Base-by-base conservation (phyloP, 352 stramenopile species). In the Phytophthora podocarpi region DNA sequence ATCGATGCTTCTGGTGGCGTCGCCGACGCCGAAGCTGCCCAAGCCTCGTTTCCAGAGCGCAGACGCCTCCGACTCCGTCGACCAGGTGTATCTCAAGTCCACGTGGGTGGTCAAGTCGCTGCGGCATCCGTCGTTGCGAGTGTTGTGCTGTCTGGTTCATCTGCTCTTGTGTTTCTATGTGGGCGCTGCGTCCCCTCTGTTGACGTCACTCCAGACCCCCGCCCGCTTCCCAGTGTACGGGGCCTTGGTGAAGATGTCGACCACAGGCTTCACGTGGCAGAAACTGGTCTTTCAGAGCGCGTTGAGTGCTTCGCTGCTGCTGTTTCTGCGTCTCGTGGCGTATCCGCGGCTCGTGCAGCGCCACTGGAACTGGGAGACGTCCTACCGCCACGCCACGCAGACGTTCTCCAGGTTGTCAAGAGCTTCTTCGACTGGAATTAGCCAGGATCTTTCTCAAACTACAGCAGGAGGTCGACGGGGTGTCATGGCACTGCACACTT, bases 321-420 rank as follows among this genome's bases (percentile, higher is more conserved):
- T 65, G 13, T 48, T 84, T 10, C 45, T 89, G n/a, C 72, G 80
- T 0, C 32, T 79, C 15, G 66, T 83, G 15, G 66, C 65, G 24
- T 87, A 84, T 23, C 67, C 55, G 7, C 48, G 55, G 37, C 67
- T 74, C 3, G 41, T 80, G 27, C 64, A 86, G 47, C 62, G 35
- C 26, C 51, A 59, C 16, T 89, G 77, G 75, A 87, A 87, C 52
- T 87, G 79, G 77, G 41, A 50, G 13, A 48, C 39, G 3, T 67
- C 75, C 23, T 74, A 64, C 32, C 63, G 26, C 23, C 48, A 62
- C 42, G 78, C 78, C 9, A 61, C 41, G 5, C 69, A 51, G 24
- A 52, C 46, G 2, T 75, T 79, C 43, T 76, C 64, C 10, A 63
- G 59, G 4, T 24, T 79, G 5, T 79, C 68, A 2, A 56, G 55